A percentile compares a stretch with the other conserved stretches of the same genome.
These are phyloP conservation scores for Linum usitatissimum DNA, from an alignment of 345 rosid genomes.

Conservation along the genomic window DNA sequence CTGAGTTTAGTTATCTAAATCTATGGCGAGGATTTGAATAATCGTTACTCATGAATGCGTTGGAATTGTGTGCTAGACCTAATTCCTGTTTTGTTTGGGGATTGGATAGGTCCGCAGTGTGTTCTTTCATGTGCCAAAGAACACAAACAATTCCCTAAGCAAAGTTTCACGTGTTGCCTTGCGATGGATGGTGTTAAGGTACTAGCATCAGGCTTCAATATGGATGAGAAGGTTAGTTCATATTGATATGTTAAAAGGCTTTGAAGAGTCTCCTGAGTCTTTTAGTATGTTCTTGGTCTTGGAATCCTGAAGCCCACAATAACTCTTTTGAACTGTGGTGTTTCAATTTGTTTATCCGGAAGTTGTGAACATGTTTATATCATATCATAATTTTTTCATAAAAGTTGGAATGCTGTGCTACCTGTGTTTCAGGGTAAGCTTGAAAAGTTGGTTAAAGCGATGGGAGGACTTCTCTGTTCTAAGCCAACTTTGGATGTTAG, in stretches of 20 bases:
- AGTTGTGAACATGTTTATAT: background rate
- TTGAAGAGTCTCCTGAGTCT: too few relatives aligned
- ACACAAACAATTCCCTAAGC: slow-evolving; percentile 57
- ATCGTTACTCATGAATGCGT: background rate
- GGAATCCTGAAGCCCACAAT: too few relatives aligned
- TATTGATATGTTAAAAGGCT: background rate
- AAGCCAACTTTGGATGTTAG: slow-evolving; percentile 63
- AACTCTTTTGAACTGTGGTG: too few relatives aligned
- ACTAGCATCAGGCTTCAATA: slow-evolving; percentile 78
- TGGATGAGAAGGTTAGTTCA: slow-evolving; percentile 61
- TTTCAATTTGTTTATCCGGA: background rate
- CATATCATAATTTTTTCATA: background rate
- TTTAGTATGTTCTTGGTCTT: too few relatives aligned
- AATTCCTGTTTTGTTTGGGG: background rate
- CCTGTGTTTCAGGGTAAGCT: slow-evolving; percentile 52
- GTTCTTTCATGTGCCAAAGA: slow-evolving; percentile 86
- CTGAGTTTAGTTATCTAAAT: too few relatives aligned
- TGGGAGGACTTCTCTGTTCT: slow-evolving; percentile 65
- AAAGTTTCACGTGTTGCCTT: slow-evolving; percentile 77
- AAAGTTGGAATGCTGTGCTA: slow-evolving; percentile 4
- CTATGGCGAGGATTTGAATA: too few relatives aligned
- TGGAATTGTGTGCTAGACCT: background rate
- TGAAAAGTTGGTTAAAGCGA: slow-evolving; percentile 58
- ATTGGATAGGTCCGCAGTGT: slow-evolving; percentile 69
- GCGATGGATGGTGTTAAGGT: slow-evolving; percentile 90